Percentiles rank a stretch among this genome's conserved stretches.
phyloP scores from a whole-genome alignment of 2,329 filamentous ascomycete genomes.

The Bipolaris cookei region DNA sequence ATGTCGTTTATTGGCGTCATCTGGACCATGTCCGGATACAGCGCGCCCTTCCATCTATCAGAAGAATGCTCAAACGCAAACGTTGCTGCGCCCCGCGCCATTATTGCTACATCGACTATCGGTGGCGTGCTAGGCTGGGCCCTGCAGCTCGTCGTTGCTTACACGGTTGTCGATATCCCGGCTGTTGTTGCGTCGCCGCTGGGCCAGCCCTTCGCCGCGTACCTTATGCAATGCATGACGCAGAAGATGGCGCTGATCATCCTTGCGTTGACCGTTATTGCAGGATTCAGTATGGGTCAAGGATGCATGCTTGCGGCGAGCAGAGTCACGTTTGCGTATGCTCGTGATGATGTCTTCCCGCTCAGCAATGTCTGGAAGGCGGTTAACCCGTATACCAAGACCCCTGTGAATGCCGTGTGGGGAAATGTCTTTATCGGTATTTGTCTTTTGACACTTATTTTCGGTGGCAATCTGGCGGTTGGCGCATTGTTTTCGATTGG shows the following conservation, averaged over 20 bases:
- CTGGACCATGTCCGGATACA: constrained; percentile 73
- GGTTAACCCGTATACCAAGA: constrained; percentile 66
- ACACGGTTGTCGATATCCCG: constrained; percentile 70
- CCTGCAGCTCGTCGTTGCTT: constrained; percentile 74
- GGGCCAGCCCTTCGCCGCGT: constrained; percentile 74
- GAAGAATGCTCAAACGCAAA: constrained; percentile 78
- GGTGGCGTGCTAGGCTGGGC: constrained; percentile 75
- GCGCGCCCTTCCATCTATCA: constrained; percentile 73
- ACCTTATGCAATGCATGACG: constrained; percentile 69
- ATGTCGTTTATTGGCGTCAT: constrained; percentile 76
- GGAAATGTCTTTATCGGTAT: constrained; percentile 68
- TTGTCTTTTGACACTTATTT: constrained; percentile 67
- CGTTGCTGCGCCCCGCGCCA: constrained; percentile 72
- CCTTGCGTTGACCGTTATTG: constrained; percentile 70
- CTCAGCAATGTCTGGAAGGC: constrained; percentile 63
- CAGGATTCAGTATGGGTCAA: constrained; percentile 74
- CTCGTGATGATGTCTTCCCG: constrained; percentile 73
- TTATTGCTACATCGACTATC: constrained; percentile 70
- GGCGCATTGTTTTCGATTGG: constrained; percentile 74
- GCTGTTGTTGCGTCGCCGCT: constrained; percentile 65
- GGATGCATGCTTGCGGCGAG: constrained; percentile 73
- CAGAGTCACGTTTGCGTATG: constrained; percentile 75
- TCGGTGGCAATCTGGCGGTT: constrained; percentile 67
- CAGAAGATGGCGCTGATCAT: constrained; percentile 67
- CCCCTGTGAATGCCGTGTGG: constrained; percentile 74